Conservation (phyloP, 1,284 basidiomycete genomes). For the Peniophora sp. region DNA sequence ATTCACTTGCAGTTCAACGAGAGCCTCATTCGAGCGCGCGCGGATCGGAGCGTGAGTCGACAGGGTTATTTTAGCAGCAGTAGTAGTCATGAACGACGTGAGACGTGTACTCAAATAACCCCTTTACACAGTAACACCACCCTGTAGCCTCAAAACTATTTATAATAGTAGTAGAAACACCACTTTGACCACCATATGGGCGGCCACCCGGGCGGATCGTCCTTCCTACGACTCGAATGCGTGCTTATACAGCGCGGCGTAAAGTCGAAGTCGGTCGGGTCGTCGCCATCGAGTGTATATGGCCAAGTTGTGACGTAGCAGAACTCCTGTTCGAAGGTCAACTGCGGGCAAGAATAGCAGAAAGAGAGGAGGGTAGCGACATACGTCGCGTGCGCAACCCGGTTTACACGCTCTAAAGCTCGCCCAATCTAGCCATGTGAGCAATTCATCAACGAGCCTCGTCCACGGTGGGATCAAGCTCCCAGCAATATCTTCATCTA, state of each 20-base stretch:
- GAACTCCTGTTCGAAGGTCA: conserved; percentile 28
- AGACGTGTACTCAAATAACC: no score
- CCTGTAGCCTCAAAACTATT: no score
- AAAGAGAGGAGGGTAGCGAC: conserved; percentile 9
- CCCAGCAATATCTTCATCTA: conserved; percentile 1
- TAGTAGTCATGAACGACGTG: no score
- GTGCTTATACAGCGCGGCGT: background rate
- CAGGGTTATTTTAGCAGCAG: no score
- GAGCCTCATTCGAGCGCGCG: no score
- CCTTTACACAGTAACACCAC: no score
- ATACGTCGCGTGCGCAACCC: conserved; percentile 30
- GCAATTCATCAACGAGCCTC: conserved; percentile 21
- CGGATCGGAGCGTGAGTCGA: no score
- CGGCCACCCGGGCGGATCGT: no score
- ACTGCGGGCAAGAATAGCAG: background rate
- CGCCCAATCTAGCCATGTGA: conserved; percentile 40
- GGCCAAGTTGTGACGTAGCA: conserved; percentile 44
- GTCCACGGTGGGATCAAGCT: conserved; percentile 20
- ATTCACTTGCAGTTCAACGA: no score
- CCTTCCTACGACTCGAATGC: background rate
- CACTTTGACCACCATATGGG: no score
- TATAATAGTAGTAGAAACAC: no score
- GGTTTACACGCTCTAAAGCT: conserved; percentile 35
- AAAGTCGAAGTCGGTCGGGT: background rate
- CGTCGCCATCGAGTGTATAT: conserved; percentile 1